Evolutionary conservation across 352 stramenopile genomes (phyloP).

Genomic region (Globisporangium solare): DNA sequence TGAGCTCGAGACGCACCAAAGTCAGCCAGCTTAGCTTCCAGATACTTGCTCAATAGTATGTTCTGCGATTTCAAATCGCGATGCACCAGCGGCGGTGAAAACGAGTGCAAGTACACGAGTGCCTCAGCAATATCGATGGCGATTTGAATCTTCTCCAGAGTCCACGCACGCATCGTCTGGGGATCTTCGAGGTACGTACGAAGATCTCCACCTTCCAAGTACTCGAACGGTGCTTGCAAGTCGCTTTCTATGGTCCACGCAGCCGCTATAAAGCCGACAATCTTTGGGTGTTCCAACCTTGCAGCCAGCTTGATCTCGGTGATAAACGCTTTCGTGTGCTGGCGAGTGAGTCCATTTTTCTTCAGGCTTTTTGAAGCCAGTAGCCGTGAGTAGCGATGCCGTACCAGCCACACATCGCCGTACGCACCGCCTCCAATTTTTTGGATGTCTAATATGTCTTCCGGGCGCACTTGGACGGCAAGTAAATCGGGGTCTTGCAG

Average conservation of each 20-base stretch:
- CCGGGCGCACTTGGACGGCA: neutral
- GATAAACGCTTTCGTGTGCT: neutral
- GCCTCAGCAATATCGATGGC: conserved; percentile 46
- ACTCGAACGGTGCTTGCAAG: neutral
- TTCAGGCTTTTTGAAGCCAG: neutral
- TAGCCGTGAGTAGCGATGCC: neutral
- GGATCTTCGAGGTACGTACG: neutral
- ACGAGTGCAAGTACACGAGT: conserved; percentile 57
- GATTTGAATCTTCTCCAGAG: conserved; percentile 8
- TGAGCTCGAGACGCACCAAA: neutral
- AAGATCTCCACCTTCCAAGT: neutral
- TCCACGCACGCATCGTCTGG: neutral
- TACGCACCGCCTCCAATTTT: neutral
- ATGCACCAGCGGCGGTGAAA: conserved; percentile 46
- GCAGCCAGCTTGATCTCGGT: neutral
- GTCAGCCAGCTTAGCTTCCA: neutral
- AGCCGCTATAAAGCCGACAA: neutral
- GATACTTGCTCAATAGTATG: conserved; percentile 26
- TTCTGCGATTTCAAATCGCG: conserved; percentile 63
- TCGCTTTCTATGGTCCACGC: neutral
- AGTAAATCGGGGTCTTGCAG: neutral
- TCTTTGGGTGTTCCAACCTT: neutral
- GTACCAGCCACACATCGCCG: neutral
- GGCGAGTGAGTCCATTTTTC: neutral
- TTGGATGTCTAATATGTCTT: neutral